Base-by-base conservation (phyloP, 1,284 basidiomycete genomes). In the Cryptococcus maquisensis region DNA sequence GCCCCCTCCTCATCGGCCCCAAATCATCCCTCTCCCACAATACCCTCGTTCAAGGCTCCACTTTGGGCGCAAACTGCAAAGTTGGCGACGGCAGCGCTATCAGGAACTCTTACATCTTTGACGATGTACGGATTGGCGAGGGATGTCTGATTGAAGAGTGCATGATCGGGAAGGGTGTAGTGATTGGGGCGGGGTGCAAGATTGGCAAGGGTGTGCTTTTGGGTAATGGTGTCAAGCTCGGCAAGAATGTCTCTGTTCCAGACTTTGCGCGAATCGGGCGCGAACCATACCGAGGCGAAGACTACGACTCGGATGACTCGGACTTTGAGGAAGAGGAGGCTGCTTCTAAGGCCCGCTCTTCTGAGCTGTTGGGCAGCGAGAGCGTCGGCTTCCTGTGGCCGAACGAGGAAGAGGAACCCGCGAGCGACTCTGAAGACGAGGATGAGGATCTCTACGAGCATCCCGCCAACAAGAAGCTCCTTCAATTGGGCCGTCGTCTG, bases 71-170 rank as follows among this genome's bases (percentile, higher is more conserved):
- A 52, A 87, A 90, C 70, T 87, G 87, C 16, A 81, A 90, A 55
- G 85, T 97, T 60, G 91, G 91, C 23, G 80, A 86, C 8, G 80
- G 81, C 24, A 84, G 86, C 20, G 77, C 82, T 49, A 82, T 97
- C 52, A 78, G 79, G 35, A 79, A 87, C 65, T 86, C 90, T 20
- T 93, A 92, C 69, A 79, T 97, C 43, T 92, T 91, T 68, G 88
- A 90, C 60, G 83, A 84, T 51, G 87, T 86, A 3, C 71, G 79
- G 36, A 81, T 98, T 55, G 93, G 89, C n/a, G 80, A 84, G 39
- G 82, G 84, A 47, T 90, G 86, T 67, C 77, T 82, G 36, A 79
- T 98, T 45, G 82, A 86, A 60, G 80, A 84, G 62, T 88, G 88
- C 60, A 89, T 80, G 32, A 54, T 81, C n/a, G 79, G 78, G 3